A percentile compares a stretch with the other conserved stretches of the same genome.
These are phyloP conservation scores for Casuarina equisetifolia DNA, from an alignment of 306 rosid species.

Conservation along the genomic window DNA sequence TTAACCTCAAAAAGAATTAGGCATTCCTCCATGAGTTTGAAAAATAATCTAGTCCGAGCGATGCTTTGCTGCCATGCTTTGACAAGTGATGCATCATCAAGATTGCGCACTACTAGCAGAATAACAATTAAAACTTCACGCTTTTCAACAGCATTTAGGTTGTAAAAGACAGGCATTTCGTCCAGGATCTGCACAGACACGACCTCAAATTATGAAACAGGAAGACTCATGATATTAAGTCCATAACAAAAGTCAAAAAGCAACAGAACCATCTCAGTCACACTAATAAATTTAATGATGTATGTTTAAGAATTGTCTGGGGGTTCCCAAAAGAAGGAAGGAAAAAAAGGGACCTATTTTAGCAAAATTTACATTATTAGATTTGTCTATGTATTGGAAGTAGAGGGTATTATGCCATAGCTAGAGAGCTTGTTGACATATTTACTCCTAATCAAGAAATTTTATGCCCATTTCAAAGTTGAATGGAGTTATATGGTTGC, in stretches of 20 bases:
- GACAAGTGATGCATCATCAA: conserved; percentile 84
- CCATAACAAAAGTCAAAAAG: conserved; percentile 1
- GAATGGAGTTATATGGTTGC: not conserved
- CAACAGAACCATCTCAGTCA: conserved; percentile 12
- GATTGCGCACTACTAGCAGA: conserved; percentile 94
- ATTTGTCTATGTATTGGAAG: not conserved
- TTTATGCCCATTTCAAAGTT: not conserved
- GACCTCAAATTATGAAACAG: conserved; percentile 24
- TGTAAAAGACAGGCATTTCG: conserved; percentile 98
- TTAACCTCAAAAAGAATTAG: conserved; percentile 84
- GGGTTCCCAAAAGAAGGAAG: not conserved
- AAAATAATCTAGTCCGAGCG: conserved; percentile 94
- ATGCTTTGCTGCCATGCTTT: conserved; percentile 98
- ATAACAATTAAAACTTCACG: conserved; percentile 84
- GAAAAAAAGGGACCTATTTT: not conserved
- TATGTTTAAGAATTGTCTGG: not conserved
- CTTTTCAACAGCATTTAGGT: conserved; percentile 87
- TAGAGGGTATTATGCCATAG: not conserved
- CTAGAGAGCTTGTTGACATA: not conserved
- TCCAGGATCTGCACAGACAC: conserved; percentile 73
- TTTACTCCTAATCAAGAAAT: not conserved
- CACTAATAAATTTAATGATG: not conserved
- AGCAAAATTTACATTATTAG: not conserved
- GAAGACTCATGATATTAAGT: conserved; percentile 17
- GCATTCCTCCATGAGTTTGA: conserved; percentile 97